A percentile compares a stretch with the other conserved stretches of the same genome.
Conservation (phyloP, 2,329 filamentous ascomycete genomes). For the Aureobasidium sp. region DNA sequence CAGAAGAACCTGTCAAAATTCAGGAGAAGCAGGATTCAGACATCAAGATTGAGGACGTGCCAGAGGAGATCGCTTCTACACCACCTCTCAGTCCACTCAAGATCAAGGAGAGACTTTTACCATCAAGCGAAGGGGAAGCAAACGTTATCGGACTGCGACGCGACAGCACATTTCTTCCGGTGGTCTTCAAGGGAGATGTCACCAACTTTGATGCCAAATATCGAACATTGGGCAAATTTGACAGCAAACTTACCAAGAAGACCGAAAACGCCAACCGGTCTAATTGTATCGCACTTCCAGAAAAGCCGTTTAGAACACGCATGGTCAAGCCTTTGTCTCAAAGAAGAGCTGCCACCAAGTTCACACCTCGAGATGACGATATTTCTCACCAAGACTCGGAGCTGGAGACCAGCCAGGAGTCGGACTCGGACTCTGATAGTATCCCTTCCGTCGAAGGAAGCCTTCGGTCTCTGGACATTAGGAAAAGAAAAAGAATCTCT, state of each 20-base stretch:
- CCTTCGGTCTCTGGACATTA: neutral
- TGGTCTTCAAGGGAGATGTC: conserved; percentile 42
- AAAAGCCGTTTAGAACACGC: conserved; percentile 10
- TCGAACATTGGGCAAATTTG: conserved; percentile 37
- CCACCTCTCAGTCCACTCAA: conserved; percentile 33
- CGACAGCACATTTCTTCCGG: conserved; percentile 42
- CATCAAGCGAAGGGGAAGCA: conserved; percentile 28
- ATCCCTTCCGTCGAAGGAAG: neutral
- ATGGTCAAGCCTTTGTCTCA: conserved; percentile 11
- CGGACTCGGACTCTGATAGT: neutral
- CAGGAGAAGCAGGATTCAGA: neutral
- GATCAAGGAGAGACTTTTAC: conserved; percentile 39
- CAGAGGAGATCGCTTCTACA: conserved; percentile 15
- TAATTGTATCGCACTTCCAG: conserved; percentile 14
- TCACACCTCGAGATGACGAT: neutral
- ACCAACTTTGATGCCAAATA: conserved; percentile 46
- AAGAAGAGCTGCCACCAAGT: neutral
- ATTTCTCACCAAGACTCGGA: neutral
- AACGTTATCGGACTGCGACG: conserved; percentile 17
- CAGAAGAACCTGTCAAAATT: neutral
- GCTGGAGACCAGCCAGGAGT: neutral
- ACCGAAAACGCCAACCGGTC: neutral
- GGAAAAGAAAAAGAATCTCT: neutral
- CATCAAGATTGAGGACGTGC: neutral
- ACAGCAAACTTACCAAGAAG: conserved; percentile 13